Base-by-base conservation (phyloP, 306 rosid species). In the Cucurbita pepo region DNA sequence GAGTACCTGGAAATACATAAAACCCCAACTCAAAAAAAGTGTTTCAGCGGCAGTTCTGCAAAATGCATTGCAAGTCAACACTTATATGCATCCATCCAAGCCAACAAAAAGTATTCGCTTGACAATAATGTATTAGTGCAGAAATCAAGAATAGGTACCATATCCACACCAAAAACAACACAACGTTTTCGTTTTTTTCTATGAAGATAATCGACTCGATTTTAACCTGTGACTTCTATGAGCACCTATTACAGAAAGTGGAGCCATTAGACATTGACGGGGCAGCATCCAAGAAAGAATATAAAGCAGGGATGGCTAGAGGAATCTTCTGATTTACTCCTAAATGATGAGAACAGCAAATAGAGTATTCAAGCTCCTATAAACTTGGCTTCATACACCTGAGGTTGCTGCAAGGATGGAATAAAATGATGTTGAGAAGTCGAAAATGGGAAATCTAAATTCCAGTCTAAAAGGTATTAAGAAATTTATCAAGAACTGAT, bases 371-470 rank as follows among this genome's bases (percentile, higher is more conserved):
- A 93, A 57, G 77, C 82, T 53, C 82, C 89, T 70, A 79, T 82
- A 76, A 90, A 94, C 86, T 81, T 94, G 19, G 97, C 91, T 80
- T 88, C 95, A 72, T 91, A 94, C 22, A 79, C 60, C 80, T 89
- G 85, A 0, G 95, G 96, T 84, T 82, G 82, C 99, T 94, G 92
- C 88, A 83, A 83, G 21, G n/a, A 83, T 48, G 71, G 10, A 76
- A 44, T n/a, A 25, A 19, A 11, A 57, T 41, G 22, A 10, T 40
- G 38, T 21, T 66, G 54, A 66, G 56, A 48, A 61, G 50, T 40
- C 4, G 40, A 75, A 62, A 71, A 48, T 8, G 30, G 52, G 43
- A 48, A 19, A 7, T 3, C 75, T 9, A 15, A 30, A 40, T 57
- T 9, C 47, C 52, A 41, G 47, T 65, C 37, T 40, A 41, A n/a